A percentile compares a stretch with the other conserved stretches of the same genome.
These are phyloP conservation scores for Blastocystis sp. DNA, from an alignment of 352 stramenopile genomes.

Conservation along the genomic window DNA sequence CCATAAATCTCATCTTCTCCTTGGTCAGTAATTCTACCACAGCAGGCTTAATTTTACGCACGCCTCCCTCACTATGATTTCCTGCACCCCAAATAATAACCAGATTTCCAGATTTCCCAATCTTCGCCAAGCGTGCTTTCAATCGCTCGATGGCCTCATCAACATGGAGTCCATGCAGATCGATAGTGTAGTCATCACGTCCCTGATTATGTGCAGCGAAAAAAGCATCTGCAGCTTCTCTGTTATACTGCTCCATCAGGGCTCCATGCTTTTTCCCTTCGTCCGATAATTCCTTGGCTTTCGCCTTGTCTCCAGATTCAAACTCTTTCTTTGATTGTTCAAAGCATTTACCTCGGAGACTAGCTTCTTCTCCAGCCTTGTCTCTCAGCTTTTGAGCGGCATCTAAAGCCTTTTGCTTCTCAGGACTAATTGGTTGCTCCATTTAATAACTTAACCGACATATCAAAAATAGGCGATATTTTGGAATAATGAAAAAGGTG, in stretches of 20 bases:
- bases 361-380: constrained; percentile 26
- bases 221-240: constrained; percentile 3
- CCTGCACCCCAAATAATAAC: constrained; percentile 35
- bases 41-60: constrained; percentile 30
- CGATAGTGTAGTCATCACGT: not conserved
- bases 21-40: not conserved
- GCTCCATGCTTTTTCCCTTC: constrained; percentile 32
- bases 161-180: constrained; percentile 33
- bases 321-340: constrained; percentile 48
- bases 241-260: constrained; percentile 17
- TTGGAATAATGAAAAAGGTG: not conserved
- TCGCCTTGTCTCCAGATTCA: constrained; percentile 21
- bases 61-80: constrained; percentile 26
- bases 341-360: not conserved
- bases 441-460: not conserved
- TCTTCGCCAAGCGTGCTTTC: constrained; percentile 8
- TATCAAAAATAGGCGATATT: not conserved
- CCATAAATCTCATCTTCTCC: not conserved
- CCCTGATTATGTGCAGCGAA: not conserved
- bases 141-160: constrained; percentile 13
- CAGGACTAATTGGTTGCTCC: not conserved
- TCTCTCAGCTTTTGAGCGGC: not conserved
- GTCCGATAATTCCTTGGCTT: constrained; percentile 11
- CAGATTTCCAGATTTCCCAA: not conserved
- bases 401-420: constrained; percentile 12